Evolutionary conservation across 495 filamentous ascomycete species (phyloP), one percentile per base, ranked within the genome.

Genomic region (Hypoxylon trugodes): DNA sequence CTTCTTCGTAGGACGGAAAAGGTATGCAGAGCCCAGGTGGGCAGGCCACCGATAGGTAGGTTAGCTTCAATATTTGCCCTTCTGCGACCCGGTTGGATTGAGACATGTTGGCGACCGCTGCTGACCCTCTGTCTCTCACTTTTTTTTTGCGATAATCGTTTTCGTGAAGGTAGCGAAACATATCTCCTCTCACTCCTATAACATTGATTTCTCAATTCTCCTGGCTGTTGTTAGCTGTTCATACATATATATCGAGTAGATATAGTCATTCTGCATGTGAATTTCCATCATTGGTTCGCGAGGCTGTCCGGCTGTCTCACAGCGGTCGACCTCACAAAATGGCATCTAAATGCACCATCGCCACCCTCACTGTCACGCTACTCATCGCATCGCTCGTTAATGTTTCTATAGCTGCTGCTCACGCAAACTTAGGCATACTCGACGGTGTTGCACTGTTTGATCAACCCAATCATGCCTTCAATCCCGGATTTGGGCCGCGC

Each of bases 401-500:
- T 28, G 19, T 18, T 21, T 30, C 32, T 15, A 30, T 48, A 12
- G 58, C 50, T 12, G 48, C 50, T 12, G 46, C 19, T n/a, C 38
- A 52, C 22, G 50, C 24, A 9, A 49, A 43, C 28, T 41, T 62
- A 6, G 51, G 36, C 16, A 40, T 19, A 4, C n/a, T 69, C 18
- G n/a, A 52, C 18, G 15, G 65, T 61, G 69, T 35, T 22, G 55
- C 50, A 7, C 30, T 61, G 13, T 59, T 66, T 46, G 25, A 15
- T 2, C 25, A 21, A 22, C n/a, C 19, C 6, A 38, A 18, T 42
- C 10, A 37, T 22, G 13, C n/a, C 6, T 59, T 24, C 8, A 40
- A 45, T 36, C 50, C 46, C 26, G 69, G 69, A 32, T 32, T 69
- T 41, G 69, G 53, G 28, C 69, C 69, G 57, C 69, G 68, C 43